Conservation (phyloP, 345 rosid genomes). For the Eucalyptus marginata region DNA sequence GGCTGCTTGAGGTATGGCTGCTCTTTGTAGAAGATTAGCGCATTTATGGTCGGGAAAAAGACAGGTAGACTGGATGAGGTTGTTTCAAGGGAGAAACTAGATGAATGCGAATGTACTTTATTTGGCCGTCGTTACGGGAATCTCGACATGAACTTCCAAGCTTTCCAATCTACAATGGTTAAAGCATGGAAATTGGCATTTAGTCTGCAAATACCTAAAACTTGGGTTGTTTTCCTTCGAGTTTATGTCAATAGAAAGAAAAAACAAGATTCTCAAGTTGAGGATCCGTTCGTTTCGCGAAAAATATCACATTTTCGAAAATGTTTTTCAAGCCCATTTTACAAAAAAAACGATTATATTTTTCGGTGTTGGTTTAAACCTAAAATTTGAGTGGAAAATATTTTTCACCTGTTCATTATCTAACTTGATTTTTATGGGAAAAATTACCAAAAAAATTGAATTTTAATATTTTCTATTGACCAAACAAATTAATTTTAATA, state of each 20-base stretch:
- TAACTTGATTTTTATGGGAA: too few relatives aligned
- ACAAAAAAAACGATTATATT: too few relatives aligned
- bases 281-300: too few relatives aligned
- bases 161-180: neutral
- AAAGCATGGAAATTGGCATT: neutral
- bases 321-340: too few relatives aligned
- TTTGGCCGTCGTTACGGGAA: neutral
- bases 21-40: neutral
- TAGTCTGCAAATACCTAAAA: neutral
- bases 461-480: too few relatives aligned
- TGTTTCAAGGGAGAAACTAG: neutral
- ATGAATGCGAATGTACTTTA: neutral
- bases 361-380: fast-evolving
- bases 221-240: neutral
- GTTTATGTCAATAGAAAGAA: too few relatives aligned
- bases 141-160: neutral
- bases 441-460: too few relatives aligned
- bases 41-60: neutral
- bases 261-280: neutral
- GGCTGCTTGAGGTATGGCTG: neutral
- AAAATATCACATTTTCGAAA: too few relatives aligned
- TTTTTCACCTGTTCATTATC: too few relatives aligned
- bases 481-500: too few relatives aligned
- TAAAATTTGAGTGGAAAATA: too few relatives aligned
- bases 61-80: neutral